phyloP scores from a whole-genome alignment of 345 rosid species.

The Eucalyptus cloeziana region DNA sequence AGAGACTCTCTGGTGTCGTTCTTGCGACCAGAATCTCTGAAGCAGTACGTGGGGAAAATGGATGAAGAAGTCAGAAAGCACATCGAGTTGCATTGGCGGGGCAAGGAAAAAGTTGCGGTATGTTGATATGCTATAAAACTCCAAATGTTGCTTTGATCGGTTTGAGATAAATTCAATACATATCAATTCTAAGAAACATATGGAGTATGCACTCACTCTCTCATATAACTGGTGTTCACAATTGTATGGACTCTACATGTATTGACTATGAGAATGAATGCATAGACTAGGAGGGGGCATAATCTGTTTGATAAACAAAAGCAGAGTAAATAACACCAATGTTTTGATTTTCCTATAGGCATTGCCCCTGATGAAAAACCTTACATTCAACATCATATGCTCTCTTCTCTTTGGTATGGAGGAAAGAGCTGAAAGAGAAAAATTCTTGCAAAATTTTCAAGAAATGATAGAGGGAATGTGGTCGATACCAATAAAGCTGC shows the following conservation, averaged over 20 bases:
- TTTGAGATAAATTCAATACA: background rate
- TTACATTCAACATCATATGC: constrained; percentile 20
- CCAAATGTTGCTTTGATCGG: background rate
- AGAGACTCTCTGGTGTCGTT: constrained; percentile 29
- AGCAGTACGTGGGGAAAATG: constrained; percentile 31
- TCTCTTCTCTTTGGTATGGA: constrained; percentile 11
- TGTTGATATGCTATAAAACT: background rate
- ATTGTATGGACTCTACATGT: accelerated
- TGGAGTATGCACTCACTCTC: background rate
- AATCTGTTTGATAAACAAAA: accelerated
- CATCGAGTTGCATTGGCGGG: constrained; percentile 24
- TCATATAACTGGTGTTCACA: background rate
- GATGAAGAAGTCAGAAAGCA: constrained; percentile 37
- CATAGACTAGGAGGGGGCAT: accelerated
- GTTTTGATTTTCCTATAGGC: background rate
- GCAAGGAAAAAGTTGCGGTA: constrained; percentile 26
- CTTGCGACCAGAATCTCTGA: constrained; percentile 50
- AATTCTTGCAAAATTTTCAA: background rate
- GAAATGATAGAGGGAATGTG: constrained; percentile 3
- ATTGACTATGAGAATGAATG: background rate
- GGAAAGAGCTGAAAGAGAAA: background rate
- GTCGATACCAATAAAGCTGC: constrained; percentile 10
- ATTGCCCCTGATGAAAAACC: constrained; percentile 17
- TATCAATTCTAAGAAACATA: no score
- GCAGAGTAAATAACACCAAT: background rate